Base-by-base conservation (phyloP, 768 basidiomycete species). In the Lactifluus subvellereus region DNA sequence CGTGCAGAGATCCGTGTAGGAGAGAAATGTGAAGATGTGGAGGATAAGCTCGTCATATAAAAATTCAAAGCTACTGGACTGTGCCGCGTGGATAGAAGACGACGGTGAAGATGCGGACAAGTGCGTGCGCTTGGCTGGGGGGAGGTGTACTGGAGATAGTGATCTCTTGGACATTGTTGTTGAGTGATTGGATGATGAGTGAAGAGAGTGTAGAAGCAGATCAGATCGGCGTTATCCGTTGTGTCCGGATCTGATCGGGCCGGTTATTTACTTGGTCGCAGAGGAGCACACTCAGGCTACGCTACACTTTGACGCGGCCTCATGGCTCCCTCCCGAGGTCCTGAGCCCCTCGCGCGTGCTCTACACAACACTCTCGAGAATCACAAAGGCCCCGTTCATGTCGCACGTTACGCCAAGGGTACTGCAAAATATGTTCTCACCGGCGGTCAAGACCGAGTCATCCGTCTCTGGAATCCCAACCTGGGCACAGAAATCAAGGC, bases 381-480 rank as follows among this genome's bases (percentile, higher is more conserved):
- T 57, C 91, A 93, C 74, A 87, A 87, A 63, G 97, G 94, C 0
- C 81, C 94, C 0, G 89, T 97, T 0, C 91, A 98, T 71, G 87
- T 93, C 58, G 91, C 86, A n/a, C 82, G 89, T 35, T 98, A 96
- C 71, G 89, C 96, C 50, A 89, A 91, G 72, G 94, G 94, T 4
- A 78, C 80, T 3, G 89, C 90, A 57, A 92, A 88, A 66, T 98
- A 99, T 72, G 77, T 93, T 64, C 80, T 99, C n/a, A 88, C 92
- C 1, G 97, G 96, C 9, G 94, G 94, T 20, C 88, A 92, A 72
- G 97, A 98, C 75, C 83, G 94, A 54, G 85, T 86, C 1, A 82
- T 98, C 57, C 82, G 89, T 53, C 83, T 98, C 43, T 98, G 94
- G 90, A 99, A 98, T 74, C 89, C 94, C 4, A 78, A 77, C 57